Conservation (phyloP, 106 monocot species). For the Vanilla planifolia region DNA sequence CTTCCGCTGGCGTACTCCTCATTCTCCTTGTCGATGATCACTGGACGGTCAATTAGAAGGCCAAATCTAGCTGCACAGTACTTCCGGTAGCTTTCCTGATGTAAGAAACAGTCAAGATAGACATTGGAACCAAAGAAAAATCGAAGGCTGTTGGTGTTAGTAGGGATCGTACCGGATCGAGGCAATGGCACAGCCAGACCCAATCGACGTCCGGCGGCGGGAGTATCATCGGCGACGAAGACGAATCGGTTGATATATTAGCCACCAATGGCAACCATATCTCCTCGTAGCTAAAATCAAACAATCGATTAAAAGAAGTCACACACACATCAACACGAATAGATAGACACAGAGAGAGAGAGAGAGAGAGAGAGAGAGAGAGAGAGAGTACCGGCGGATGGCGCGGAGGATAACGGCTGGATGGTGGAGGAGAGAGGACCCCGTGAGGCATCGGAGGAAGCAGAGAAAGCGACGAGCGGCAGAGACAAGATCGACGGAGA, state of each 20-base stretch:
- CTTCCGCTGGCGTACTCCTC: conserved; percentile 59
- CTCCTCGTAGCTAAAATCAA: conserved; percentile 56
- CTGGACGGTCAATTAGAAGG: conserved; percentile 51
- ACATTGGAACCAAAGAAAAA: background rate
- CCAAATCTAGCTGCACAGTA: conserved; percentile 79
- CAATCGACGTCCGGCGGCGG: conserved; percentile 75
- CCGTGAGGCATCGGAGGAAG: conserved; percentile 39
- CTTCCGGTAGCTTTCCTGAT: conserved; percentile 44
- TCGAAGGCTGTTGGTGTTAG: background rate
- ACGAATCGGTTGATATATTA: conserved; percentile 14
- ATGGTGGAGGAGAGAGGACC: conserved; percentile 14
- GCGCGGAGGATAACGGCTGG: conserved; percentile 21
- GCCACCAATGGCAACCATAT: conserved; percentile 86
- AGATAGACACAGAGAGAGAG: too few species aligned
- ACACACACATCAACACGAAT: background rate
- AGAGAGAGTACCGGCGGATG: conserved; percentile 32
- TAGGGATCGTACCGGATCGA: conserved; percentile 35
- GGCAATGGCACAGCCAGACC: conserved; percentile 94
- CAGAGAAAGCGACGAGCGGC: conserved; percentile 44
- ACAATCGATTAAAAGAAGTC: background rate
- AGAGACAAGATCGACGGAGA: conserved; percentile 50
- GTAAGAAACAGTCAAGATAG: background rate
- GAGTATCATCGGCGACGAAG: conserved; percentile 37
- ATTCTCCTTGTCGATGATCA: conserved; percentile 79
- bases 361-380: background rate